These are phyloP conservation scores for Geotrichum restrictum DNA, from an alignment of 1,139 yeast genomes.

Conservation along the genomic window DNA sequence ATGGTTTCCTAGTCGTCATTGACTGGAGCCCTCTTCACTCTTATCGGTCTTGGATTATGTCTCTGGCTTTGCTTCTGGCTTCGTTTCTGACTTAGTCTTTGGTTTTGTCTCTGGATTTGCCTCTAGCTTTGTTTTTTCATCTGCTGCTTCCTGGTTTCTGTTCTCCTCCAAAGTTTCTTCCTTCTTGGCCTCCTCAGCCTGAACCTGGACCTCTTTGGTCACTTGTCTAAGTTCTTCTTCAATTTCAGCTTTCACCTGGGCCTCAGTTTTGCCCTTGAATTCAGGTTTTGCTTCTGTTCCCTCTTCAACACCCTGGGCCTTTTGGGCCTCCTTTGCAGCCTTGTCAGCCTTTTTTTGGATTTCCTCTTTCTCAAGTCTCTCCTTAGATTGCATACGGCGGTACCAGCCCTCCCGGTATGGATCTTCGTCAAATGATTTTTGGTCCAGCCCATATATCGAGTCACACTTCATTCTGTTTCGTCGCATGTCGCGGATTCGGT, in stretches of 20 bases:
- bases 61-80: too few species aligned
- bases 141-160: too few species aligned
- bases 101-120: too few species aligned
- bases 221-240: too few species aligned
- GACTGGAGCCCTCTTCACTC: too few species aligned
- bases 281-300: neutral
- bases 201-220: too few species aligned
- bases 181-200: constrained; percentile 28
- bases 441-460: neutral
- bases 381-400: constrained; percentile 1
- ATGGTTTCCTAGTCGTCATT: too few species aligned
- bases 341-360: too few species aligned
- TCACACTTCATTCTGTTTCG: constrained; percentile 5
- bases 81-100: too few species aligned
- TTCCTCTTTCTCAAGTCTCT: constrained; percentile 17
- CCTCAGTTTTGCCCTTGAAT: too few species aligned
- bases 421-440: constrained; percentile 8
- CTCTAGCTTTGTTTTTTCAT: too few species aligned
- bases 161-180: constrained; percentile 23
- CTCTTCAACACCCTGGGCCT: constrained; percentile 24
- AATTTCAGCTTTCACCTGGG: neutral
- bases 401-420: constrained; percentile 15
- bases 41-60: too few species aligned
- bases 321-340: constrained; percentile 44
- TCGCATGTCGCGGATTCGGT: constrained; percentile 7